Percentiles rank a stretch among this genome's conserved stretches.
Conservation (phyloP, 2,329 filamentous ascomycete genomes). For the Penicillium brasilianum region DNA sequence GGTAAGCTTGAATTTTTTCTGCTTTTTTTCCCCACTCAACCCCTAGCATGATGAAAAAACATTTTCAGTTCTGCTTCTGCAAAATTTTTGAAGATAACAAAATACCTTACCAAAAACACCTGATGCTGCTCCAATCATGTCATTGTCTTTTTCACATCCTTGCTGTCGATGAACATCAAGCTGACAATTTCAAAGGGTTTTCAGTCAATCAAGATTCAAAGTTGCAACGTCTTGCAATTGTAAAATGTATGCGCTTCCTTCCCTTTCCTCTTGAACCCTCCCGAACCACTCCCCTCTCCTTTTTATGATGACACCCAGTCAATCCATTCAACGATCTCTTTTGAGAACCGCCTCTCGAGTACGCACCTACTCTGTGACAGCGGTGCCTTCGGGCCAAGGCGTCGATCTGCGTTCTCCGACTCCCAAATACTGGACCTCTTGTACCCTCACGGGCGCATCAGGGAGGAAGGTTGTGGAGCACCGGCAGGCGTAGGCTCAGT, state of each 20-base stretch:
- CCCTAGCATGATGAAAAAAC: slow-evolving; percentile 55
- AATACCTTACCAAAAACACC: slow-evolving; percentile 63
- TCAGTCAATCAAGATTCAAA: neutral
- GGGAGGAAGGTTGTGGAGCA: slow-evolving; percentile 54
- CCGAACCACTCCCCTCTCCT: slow-evolving; percentile 10
- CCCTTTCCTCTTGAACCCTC: neutral
- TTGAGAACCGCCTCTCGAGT: slow-evolving; percentile 45
- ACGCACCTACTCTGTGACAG: slow-evolving; percentile 27
- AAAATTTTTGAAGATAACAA: slow-evolving; percentile 62
- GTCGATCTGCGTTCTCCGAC: slow-evolving; percentile 36
- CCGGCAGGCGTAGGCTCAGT: slow-evolving; percentile 33
- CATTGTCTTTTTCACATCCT: slow-evolving; percentile 20
- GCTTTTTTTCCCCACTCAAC: slow-evolving; percentile 6
- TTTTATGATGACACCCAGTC: slow-evolving; percentile 64
- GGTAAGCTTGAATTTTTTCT: slow-evolving; percentile 22
- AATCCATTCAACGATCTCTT: slow-evolving; percentile 65
- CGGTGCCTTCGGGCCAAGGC: slow-evolving; percentile 25
- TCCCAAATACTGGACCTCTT: slow-evolving; percentile 53
- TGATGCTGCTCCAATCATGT: slow-evolving; percentile 42
- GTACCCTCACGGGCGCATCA: slow-evolving; percentile 23
- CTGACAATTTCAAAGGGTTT: slow-evolving; percentile 27
- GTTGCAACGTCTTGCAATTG: neutral
- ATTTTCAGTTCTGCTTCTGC: slow-evolving; percentile 68
- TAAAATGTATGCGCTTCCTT: slow-evolving; percentile 3
- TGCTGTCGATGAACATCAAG: slow-evolving; percentile 17